Evolutionary conservation across 768 basidiomycete species (phyloP), one percentile per base, ranked within the genome.

Genomic region (Tulasnella calospora): DNA sequence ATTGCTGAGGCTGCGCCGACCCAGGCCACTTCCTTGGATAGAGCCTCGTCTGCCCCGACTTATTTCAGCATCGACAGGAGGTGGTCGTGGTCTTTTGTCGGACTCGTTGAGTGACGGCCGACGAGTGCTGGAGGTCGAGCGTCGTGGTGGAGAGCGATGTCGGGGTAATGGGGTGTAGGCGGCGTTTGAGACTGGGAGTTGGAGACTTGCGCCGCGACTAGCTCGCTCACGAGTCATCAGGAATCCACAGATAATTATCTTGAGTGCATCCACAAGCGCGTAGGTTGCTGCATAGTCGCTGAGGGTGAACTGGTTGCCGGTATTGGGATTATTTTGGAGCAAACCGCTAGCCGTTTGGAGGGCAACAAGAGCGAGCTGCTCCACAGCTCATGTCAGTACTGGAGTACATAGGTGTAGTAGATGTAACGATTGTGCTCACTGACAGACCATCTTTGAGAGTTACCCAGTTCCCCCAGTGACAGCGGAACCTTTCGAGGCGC

Each of bases 361-460:
- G 36, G 2, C 36, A 21, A 72, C 36, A 4, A 72, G 71, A 30
- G 30, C 36, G 38, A 72, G 38, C 71, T 72, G 38, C 13, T 17
- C 51, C 23, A 6, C 51, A 51, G 23, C 51, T 12, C 21, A 51
- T 12, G 51, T 51, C 51, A 51, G 51, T 51, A 51, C 13, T 51
- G 6, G 10, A n/a, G 8, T 51, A 51, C 23, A 35, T 19, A 3
- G 23, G 13, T 15, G 27, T 23, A 4, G 40, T 41, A 21, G 17
- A 41, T 51, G 46, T 12, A 40, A 40, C 40, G 40, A 40, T 40
- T 7, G 40, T 61, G 61, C 61, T 67, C 61, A 67, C 61, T 67
- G 61, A 67, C 61, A 67, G 61, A 67, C 61, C 61, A 67, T 67
- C 61, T 27, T 33, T 67, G 61, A 67, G 61, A 30, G 61, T 67